phyloP scores from a whole-genome alignment of 345 rosid species.

The Moricandia arvensis region DNA sequence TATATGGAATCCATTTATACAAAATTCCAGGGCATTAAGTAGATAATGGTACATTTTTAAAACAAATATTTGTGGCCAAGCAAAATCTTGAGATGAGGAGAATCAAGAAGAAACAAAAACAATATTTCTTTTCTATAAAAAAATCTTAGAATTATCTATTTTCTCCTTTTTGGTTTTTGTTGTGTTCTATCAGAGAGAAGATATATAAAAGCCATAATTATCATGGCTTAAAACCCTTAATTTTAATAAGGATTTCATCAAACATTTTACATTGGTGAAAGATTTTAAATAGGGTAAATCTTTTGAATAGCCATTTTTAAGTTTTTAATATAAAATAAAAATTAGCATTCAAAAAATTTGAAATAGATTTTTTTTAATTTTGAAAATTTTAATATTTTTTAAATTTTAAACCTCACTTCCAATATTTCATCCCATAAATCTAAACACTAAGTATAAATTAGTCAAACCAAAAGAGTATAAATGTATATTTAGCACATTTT shows the following conservation, averaged over 20 bases:
- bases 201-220: slow-evolving; percentile 13
- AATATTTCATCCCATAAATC: too few relatives aligned
- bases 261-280: neutral
- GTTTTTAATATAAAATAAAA: too few relatives aligned
- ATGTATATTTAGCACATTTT: too few relatives aligned
- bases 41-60: slow-evolving; percentile 20
- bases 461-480: too few relatives aligned
- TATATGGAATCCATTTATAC: neutral
- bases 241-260: neutral
- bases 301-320: too few relatives aligned
- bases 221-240: slow-evolving; percentile 11
- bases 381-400: too few relatives aligned
- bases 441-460: too few relatives aligned
- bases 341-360: too few relatives aligned
- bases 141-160: too few relatives aligned
- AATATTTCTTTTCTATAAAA: neutral
- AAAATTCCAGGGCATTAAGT: neutral
- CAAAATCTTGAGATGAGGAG: slow-evolving; percentile 8
- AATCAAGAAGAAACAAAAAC: slow-evolving; percentile 14
- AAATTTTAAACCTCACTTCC: too few relatives aligned
- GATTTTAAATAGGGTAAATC: neutral
- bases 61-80: slow-evolving; percentile 31
- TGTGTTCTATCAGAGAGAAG: neutral
- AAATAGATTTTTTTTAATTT: too few relatives aligned
- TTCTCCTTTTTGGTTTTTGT: neutral